phyloP scores from a whole-genome alignment of 192 early-diverging fungal species.

The Thoreauomyces humboldtii region DNA sequence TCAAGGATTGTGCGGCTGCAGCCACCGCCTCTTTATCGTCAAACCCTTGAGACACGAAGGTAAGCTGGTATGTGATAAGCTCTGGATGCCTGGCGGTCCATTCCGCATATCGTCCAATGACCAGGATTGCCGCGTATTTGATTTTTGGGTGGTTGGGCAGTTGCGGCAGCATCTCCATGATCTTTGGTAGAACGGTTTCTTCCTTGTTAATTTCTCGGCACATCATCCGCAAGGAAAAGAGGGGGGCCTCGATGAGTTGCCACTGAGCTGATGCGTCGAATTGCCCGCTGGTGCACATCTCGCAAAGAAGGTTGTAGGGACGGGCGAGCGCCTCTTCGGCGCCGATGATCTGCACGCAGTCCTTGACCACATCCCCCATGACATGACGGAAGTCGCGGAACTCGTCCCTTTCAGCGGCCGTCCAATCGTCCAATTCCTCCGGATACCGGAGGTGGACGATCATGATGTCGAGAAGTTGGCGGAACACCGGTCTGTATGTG shows the following conservation, averaged over 20 bases:
- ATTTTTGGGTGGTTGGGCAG: conserved; percentile 91
- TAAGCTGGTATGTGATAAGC: conserved; percentile 89
- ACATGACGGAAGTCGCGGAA: conserved; percentile 95
- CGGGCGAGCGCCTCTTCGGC: conserved; percentile 68
- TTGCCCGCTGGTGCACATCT: conserved; percentile 19
- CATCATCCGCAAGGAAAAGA: conserved; percentile 93
- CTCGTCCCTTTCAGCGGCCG: conserved; percentile 88
- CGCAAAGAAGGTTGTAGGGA: conserved; percentile 55
- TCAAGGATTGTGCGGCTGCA: conserved; percentile 83
- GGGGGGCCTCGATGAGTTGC: conserved; percentile 93
- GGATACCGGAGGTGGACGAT: conserved; percentile 89
- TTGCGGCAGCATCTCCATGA: conserved; percentile 86
- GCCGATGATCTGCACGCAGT: conserved; percentile 84
- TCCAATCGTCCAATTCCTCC: conserved; percentile 48
- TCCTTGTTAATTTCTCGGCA: conserved; percentile 79
- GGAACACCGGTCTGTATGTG: conserved; percentile 62
- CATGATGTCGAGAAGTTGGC: conserved; percentile 74
- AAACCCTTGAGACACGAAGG: conserved; percentile 88
- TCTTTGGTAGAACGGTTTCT: conserved; percentile 75
- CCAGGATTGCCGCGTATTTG: conserved; percentile 91
- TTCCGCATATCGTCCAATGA: conserved; percentile 91
- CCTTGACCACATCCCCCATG: conserved; percentile 96
- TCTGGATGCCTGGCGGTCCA: conserved; percentile 90
- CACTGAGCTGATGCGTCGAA: conserved; percentile 61
- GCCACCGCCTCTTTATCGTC: conserved; percentile 77